phyloP scores from a whole-genome alignment of 148 eudicot species.

The Persicaria tinctoria region DNA sequence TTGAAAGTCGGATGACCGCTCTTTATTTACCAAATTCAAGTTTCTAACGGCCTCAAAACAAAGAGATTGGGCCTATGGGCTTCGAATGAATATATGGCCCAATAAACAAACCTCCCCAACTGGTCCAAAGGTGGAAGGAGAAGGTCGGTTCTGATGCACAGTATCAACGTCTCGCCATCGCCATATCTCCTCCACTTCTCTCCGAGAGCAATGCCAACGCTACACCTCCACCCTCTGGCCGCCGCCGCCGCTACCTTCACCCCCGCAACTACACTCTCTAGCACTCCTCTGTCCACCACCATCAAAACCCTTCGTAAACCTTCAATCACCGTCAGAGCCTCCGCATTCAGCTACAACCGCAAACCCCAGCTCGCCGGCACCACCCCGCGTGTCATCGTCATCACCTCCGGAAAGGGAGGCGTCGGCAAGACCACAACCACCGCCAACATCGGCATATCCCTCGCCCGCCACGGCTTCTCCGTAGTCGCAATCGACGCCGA shows the following conservation, averaged over 20 bases:
- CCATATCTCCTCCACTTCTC: not conserved
- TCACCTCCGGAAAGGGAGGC: slow-evolving; percentile 96
- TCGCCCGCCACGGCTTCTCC: slow-evolving; percentile 90
- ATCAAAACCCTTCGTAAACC: slow-evolving; percentile 10
- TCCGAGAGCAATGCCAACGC: slow-evolving; percentile 2
- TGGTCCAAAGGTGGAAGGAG: too few species aligned
- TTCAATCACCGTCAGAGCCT: not conserved
- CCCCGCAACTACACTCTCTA: not conserved
- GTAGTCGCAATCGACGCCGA: slow-evolving; percentile 94
- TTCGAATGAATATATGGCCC: too few species aligned
- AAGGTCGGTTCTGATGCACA: too few species aligned
- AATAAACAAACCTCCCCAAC: too few species aligned
- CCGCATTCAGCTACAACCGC: slow-evolving; percentile 68
- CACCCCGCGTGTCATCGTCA: slow-evolving; percentile 76
- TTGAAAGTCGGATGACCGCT: too few species aligned
- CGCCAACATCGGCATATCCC: slow-evolving; percentile 86
- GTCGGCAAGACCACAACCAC: slow-evolving; percentile 97
- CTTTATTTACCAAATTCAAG: too few species aligned
- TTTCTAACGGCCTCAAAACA: too few species aligned
- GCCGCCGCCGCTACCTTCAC: not conserved
- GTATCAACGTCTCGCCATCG: not conserved
- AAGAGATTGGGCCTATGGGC: too few species aligned
- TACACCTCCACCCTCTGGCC: slow-evolving; percentile 1
- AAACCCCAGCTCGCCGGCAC: slow-evolving; percentile 78
- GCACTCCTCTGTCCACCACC: slow-evolving; percentile 17